Evolutionary conservation across 106 monocot species (phyloP), one percentile per base, ranked within the genome.

Genomic region (Dendrobium nobile): DNA sequence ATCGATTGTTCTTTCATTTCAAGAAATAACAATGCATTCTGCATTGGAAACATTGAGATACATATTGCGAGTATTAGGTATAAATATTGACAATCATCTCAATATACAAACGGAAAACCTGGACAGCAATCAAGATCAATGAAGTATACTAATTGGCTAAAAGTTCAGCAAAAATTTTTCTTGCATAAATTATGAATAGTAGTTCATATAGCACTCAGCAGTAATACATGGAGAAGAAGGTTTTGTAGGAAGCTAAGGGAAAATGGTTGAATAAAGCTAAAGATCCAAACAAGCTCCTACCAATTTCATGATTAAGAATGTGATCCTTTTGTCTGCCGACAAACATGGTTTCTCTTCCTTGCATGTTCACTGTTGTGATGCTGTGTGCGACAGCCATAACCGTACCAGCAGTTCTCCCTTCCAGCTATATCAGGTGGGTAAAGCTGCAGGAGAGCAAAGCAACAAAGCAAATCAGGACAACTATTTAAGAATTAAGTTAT

Each of bases 381-480:
- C 84, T 95, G 99, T 3, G 99, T 99, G 40, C 95, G 91, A 47
- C 99, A 99, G 5, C 75, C 79, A 68, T 91, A 93, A 41, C 99
- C 99, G 78, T 95, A 99, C 99, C 99, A 99, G 82, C 99, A 99
- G 86, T 95, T 79, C n/a, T 91, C 87, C 65, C 95, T 91, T 67
- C 80, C 67, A 28, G 79, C 77, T 40, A 78, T 87, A 84, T 95
- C 92, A 68, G 85, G 85, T 28, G 95, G 95, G 59, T 93, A 87
- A 73, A 84, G 83, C 99, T 99, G 81, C 5, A 80, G 67, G 33
- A 19, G 43, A 16, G 10, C 3, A 47, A 76, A 4, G 13, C 47
- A 47, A 48, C 26, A 22, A 24, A 26, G 6, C 48, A 76, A 76
- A 51, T 76, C 27, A 22, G 48, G 0, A 48, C 51, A 7, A 47